A percentile compares a stretch with the other conserved stretches of the same genome.
These are phyloP conservation scores for Pseudonectria buxi DNA, from an alignment of 2,329 filamentous ascomycete species.

Conservation along the genomic window DNA sequence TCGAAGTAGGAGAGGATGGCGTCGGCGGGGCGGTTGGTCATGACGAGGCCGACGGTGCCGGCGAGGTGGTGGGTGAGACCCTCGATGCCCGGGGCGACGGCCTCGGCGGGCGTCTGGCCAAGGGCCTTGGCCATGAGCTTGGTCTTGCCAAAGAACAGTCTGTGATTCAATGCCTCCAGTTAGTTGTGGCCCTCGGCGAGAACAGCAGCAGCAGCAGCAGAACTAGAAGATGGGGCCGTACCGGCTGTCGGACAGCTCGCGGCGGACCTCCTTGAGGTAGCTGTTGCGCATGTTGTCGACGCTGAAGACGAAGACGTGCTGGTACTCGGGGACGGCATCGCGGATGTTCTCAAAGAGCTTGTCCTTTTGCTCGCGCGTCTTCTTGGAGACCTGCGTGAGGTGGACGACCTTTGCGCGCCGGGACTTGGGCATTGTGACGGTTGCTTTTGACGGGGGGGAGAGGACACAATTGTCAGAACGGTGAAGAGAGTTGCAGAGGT, in stretches of 20 bases:
- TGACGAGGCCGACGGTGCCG: constrained; percentile 83
- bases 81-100: constrained; percentile 72
- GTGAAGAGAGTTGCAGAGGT: constrained; percentile 2
- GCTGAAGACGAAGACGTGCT: constrained; percentile 87
- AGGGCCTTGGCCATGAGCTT: constrained; percentile 98
- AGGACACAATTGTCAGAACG: neutral
- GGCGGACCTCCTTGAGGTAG: constrained; percentile 84
- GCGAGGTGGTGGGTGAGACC: constrained; percentile 61
- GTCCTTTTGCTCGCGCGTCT: constrained; percentile 85
- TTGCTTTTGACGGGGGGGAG: too few relatives aligned
- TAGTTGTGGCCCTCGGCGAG: constrained; percentile 3
- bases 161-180: constrained; percentile 27
- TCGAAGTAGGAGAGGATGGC: constrained; percentile 68
- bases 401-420: constrained; percentile 87
- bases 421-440: constrained; percentile 78
- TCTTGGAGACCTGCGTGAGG: constrained; percentile 87
- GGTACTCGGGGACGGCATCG: constrained; percentile 75
- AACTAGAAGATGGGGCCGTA: too few relatives aligned
- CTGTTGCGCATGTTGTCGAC: constrained; percentile 98
- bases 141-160: constrained; percentile 97
- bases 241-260: constrained; percentile 79
- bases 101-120: constrained; percentile 68
- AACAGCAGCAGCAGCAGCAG: too few relatives aligned
- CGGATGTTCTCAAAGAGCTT: constrained; percentile 85
- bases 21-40: constrained; percentile 69